phyloP scores from a whole-genome alignment of 345 rosid species.

The Balakata baccata region DNA sequence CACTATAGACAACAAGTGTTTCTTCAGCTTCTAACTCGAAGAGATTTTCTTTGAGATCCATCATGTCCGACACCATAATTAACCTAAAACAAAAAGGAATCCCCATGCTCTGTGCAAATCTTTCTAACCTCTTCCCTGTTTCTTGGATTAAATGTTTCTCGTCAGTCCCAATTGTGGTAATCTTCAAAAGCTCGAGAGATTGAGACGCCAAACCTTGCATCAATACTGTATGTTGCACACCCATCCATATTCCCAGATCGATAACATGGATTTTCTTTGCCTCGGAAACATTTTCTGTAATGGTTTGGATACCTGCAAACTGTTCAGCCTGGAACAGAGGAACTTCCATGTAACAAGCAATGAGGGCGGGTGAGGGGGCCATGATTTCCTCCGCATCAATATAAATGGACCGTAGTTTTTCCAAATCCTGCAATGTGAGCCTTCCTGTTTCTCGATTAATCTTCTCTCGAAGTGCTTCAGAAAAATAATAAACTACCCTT shows the following conservation, averaged over 20 bases:
- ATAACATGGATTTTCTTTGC: slow-evolving; percentile 42
- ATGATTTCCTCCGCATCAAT: not conserved
- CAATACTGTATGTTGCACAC: slow-evolving; percentile 37
- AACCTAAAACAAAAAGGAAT: slow-evolving; percentile 43
- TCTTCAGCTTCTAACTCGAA: slow-evolving; percentile 40
- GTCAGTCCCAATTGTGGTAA: slow-evolving; percentile 40
- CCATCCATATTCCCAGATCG: slow-evolving; percentile 37
- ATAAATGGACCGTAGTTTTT: too few species aligned
- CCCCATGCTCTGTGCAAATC: slow-evolving; percentile 36
- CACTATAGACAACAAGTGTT: slow-evolving; percentile 33
- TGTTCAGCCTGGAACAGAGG: slow-evolving; percentile 35
- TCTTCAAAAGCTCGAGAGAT: slow-evolving; percentile 25
- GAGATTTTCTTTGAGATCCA: slow-evolving; percentile 41
- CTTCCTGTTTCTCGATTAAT: too few species aligned
- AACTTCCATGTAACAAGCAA: slow-evolving; percentile 33
- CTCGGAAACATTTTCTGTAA: slow-evolving; percentile 37
- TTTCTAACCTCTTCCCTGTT: slow-evolving; percentile 39
- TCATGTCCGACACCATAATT: slow-evolving; percentile 44
- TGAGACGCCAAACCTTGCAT: slow-evolving; percentile 30
- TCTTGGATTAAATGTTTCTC: slow-evolving; percentile 29
- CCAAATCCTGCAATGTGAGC: too few species aligned
- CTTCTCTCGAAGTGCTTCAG: too few species aligned
- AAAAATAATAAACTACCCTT: too few species aligned
- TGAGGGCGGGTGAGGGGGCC: slow-evolving; percentile 1
- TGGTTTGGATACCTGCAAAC: slow-evolving; percentile 46